These are phyloP conservation scores for Monascus ruber DNA, from an alignment of 2,329 filamentous ascomycete genomes.

Conservation along the genomic window DNA sequence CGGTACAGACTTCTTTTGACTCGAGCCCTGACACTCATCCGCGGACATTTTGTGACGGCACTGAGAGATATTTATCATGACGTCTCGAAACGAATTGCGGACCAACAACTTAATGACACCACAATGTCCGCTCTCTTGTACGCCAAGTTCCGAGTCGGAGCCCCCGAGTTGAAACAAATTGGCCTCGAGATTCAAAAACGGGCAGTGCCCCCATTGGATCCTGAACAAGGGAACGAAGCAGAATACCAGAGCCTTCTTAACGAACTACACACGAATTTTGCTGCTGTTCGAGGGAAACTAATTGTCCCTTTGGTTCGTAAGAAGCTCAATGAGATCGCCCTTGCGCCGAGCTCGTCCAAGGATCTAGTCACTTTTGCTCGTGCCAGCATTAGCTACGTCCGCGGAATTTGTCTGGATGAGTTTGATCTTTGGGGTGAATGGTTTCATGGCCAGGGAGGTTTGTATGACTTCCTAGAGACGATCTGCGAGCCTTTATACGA, in stretches of 20 bases:
- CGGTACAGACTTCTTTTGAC: slow-evolving; percentile 75
- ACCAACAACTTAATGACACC: slow-evolving; percentile 58
- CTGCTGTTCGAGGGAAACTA: slow-evolving; percentile 46
- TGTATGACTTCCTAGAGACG: slow-evolving; percentile 57
- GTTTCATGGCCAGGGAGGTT: slow-evolving; percentile 51
- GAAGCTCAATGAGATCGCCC: slow-evolving; percentile 44
- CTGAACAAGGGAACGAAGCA: slow-evolving; percentile 46
- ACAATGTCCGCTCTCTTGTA: slow-evolving; percentile 61
- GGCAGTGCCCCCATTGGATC: slow-evolving; percentile 48
- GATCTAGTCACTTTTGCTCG: slow-evolving; percentile 56
- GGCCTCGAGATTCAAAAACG: slow-evolving; percentile 58
- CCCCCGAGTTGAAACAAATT: slow-evolving; percentile 53
- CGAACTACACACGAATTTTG: slow-evolving; percentile 53
- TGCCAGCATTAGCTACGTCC: slow-evolving; percentile 53
- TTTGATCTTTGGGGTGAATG: slow-evolving; percentile 57
- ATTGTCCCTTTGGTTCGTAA: slow-evolving; percentile 52
- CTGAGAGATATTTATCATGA: slow-evolving; percentile 51
- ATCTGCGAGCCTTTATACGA: slow-evolving; percentile 59
- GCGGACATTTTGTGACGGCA: slow-evolving; percentile 54
- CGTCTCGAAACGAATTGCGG: slow-evolving; percentile 52
- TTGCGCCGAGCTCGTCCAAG: slow-evolving; percentile 48
- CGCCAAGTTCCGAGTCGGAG: slow-evolving; percentile 58
- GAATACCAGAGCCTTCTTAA: slow-evolving; percentile 57
- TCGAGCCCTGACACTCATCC: slow-evolving; percentile 53
- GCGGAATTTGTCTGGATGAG: slow-evolving; percentile 55